Evolutionary conservation across 805 yeast genomes (phyloP).

Genomic region (Maudiozyma turicensis): DNA sequence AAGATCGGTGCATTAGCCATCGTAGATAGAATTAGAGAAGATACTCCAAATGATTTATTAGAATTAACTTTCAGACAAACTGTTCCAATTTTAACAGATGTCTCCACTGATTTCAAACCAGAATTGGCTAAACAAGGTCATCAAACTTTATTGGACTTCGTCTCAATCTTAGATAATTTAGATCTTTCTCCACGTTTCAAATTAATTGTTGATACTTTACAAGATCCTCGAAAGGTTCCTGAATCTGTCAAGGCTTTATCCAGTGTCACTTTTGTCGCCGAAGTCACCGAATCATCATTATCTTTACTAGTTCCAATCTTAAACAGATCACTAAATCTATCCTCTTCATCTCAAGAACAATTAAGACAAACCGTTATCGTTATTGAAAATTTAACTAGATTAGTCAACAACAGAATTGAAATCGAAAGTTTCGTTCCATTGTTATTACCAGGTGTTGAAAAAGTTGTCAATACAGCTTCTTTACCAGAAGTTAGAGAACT

Average conservation of each 20-base stretch:
- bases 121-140: constrained; percentile 84
- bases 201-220: constrained; percentile 75
- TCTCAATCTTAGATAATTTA: constrained; percentile 79
- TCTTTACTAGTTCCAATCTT: constrained; percentile 86
- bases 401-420: constrained; percentile 88
- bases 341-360: constrained; percentile 87
- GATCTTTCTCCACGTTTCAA: constrained; percentile 84
- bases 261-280: constrained; percentile 94
- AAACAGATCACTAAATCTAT: constrained; percentile 74
- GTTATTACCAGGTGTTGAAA: constrained; percentile 83
- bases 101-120: constrained; percentile 92
- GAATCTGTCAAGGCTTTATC: constrained; percentile 81
- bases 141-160: constrained; percentile 58
- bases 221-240: constrained; percentile 82
- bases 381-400: constrained; percentile 88
- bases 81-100: constrained; percentile 78
- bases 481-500: constrained; percentile 93
- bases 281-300: constrained; percentile 93
- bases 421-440: constrained; percentile 80
- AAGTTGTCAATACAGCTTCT: constrained; percentile 82
- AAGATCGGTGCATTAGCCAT: constrained; percentile 70
- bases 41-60: constrained; percentile 74
- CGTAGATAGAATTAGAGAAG: constrained; percentile 65
- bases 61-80: constrained; percentile 71
- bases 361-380: constrained; percentile 94